These are phyloP conservation scores for Chaetomium strumarium DNA, from an alignment of 2,329 filamentous ascomycete genomes.

Conservation along the genomic window DNA sequence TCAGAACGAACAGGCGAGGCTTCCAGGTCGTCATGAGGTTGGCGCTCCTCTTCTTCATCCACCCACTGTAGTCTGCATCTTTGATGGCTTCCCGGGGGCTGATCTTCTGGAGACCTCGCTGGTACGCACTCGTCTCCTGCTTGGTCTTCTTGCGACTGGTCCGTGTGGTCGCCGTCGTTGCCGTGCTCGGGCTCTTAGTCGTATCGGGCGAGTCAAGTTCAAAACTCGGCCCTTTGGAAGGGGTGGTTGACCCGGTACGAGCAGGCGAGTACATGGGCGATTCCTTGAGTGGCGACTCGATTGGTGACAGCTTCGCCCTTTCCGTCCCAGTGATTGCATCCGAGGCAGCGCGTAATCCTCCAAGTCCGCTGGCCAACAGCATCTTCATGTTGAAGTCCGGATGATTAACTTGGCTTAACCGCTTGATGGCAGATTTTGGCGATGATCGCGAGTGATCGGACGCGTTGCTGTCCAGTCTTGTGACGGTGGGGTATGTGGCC, in stretches of 20 bases:
- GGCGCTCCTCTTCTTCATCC: conserved; percentile 99
- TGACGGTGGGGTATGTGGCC: conserved; percentile 50
- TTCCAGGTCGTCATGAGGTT: conserved; percentile 98
- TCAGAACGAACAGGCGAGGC: conserved; percentile 88
- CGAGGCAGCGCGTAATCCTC: conserved; percentile 80
- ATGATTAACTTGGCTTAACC: conserved; percentile 42
- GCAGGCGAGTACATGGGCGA: conserved; percentile 58
- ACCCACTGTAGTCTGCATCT: conserved; percentile 87
- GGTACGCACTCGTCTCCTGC: conserved; percentile 93
- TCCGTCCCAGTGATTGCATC: conserved; percentile 59
- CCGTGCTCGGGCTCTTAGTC: conserved; percentile 49
- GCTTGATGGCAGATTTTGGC: conserved; percentile 37
- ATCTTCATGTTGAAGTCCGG: conserved; percentile 52
- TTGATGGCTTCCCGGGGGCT: conserved; percentile 76
- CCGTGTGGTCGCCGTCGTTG: conserved; percentile 43
- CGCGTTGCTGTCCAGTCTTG: conserved; percentile 48
- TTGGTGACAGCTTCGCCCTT: conserved; percentile 47
- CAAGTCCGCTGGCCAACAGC: conserved; percentile 50
- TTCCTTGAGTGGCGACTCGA: conserved; percentile 46
- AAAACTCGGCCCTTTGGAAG: conserved; percentile 62
- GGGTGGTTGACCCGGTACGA: conserved; percentile 69
- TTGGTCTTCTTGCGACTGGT: conserved; percentile 67
- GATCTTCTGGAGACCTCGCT: conserved; percentile 75
- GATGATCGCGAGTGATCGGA: conserved; percentile 32
- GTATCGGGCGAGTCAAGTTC: conserved; percentile 71